Conservation (phyloP, 768 basidiomycete genomes). For the Suillus fuscotomentosus region DNA sequence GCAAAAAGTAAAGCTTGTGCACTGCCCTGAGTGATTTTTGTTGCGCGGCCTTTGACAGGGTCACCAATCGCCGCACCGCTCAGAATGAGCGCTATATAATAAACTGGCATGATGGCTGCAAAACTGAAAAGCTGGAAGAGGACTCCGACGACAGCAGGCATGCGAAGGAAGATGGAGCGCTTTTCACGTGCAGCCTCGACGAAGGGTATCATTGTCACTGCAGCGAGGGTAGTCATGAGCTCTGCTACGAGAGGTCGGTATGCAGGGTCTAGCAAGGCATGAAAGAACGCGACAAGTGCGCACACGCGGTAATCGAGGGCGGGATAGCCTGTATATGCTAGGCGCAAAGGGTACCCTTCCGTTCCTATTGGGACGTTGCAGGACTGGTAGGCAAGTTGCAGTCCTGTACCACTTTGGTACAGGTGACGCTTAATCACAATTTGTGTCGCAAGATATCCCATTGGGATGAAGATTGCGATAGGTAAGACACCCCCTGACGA, state of each 20-base stretch:
- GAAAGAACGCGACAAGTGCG: slow-evolving; percentile 46
- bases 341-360: slow-evolving; percentile 28
- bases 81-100: slow-evolving; percentile 45
- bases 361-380: slow-evolving; percentile 27
- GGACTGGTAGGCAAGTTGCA: slow-evolving; percentile 25
- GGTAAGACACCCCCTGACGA: slow-evolving; percentile 17
- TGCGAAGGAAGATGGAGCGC: slow-evolving; percentile 34
- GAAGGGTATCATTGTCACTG: slow-evolving; percentile 35
- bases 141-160: slow-evolving; percentile 41
- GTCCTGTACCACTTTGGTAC: slow-evolving; percentile 10
- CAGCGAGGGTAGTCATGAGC: slow-evolving; percentile 11
- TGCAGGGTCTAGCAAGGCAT: slow-evolving; percentile 21
- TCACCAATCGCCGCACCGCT: slow-evolving; percentile 27
- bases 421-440: slow-evolving; percentile 16
- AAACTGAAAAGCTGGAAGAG: slow-evolving; percentile 42
- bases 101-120: slow-evolving; percentile 45
- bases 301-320: slow-evolving; percentile 42
- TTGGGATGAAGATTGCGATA: slow-evolving; percentile 17
- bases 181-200: slow-evolving; percentile 44
- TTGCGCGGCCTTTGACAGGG: slow-evolving; percentile 14
- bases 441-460: slow-evolving; percentile 11
- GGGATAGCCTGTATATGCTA: slow-evolving; percentile 39
- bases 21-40: slow-evolving; percentile 40
- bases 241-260: slow-evolving; percentile 18
- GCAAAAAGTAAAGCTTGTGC: slow-evolving; percentile 55